Base-by-base conservation (phyloP, 2,329 filamentous ascomycete species). In the Curvularia eragrostidis region DNA sequence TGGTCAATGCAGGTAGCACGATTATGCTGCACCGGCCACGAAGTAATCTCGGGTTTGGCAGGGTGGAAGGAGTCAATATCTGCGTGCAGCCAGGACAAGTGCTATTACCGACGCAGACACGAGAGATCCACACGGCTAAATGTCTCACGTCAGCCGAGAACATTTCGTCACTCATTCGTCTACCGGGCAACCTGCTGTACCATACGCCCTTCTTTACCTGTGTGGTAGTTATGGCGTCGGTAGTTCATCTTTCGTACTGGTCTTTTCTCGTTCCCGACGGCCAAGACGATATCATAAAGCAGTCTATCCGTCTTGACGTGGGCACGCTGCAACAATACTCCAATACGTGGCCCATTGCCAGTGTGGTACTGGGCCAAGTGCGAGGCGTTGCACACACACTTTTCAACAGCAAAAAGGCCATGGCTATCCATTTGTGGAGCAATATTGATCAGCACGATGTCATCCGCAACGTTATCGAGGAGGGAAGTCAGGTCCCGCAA, bases 371-470 rank as follows among this genome's bases (percentile, higher is more conserved):
- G 59, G 84, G 83, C 3, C 91, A 95, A 75, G 89, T 96, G 15
- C 88, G 88, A 65, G 86, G 86, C 8, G 90, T 95, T 18, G 91
- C 91, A n/a, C 86, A 90, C 68, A 89, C 93, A 66, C 88, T 94
- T 36, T 82, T 83, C 52, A 70, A 71, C 53, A 75, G 72, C 54
- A 78, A 76, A 65, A 78, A 75, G 66, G 75, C 76, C 2, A 75
- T 78, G 70, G 72, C 64, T 13, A 76, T 77, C n/a, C 74, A 77
- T 63, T 53, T 75, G 15, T 77, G 74, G 74, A 75, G 69, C 41
- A 74, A 70, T 39, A 71, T 77, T 23, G 70, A 69, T 2, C 67
- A 70, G n/a, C 64, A 69, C 46, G 74, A 76, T 41, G 62, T 76
- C 7, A 76, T 77, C 5, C 58, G 74, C 2, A 64, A 60, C 12